phyloP scores from a whole-genome alignment of 1,284 basidiomycete species.

The Gomphus bonarii region DNA sequence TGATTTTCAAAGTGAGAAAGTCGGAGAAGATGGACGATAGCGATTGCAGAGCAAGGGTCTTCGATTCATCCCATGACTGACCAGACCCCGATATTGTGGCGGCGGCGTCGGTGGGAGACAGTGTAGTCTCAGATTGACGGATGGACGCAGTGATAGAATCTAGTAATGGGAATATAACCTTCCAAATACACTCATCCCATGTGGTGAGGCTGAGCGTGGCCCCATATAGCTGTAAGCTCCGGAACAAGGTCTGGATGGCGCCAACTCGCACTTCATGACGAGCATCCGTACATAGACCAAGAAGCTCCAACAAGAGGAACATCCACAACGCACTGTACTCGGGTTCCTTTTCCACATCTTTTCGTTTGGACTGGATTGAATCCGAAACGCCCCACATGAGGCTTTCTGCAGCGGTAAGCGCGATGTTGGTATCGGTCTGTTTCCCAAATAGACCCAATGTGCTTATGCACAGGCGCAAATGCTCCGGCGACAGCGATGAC shows the following conservation, averaged over 20 bases:
- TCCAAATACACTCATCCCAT: constrained; percentile 86
- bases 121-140: constrained; percentile 24
- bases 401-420: constrained; percentile 83
- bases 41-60: constrained; percentile 77
- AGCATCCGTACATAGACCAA: constrained; percentile 72
- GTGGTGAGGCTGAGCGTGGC: constrained; percentile 66
- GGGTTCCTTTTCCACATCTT: constrained; percentile 51
- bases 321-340: constrained; percentile 85
- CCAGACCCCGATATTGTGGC: constrained; percentile 11
- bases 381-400: constrained; percentile 92
- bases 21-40: constrained; percentile 77
- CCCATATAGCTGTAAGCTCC: constrained; percentile 90
- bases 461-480: constrained; percentile 80
- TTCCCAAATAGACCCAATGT: constrained; percentile 86
- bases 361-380: constrained; percentile 72
- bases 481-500: constrained; percentile 66
- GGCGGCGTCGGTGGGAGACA: constrained; percentile 12
- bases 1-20: constrained; percentile 67
- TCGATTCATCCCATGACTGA: constrained; percentile 77
- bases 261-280: constrained; percentile 86
- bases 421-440: constrained; percentile 92
- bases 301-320: constrained; percentile 76
- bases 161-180: constrained; percentile 82
- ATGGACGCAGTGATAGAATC: constrained; percentile 58
- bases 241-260: constrained; percentile 91